Evolutionary conservation across 768 basidiomycete species (phyloP), one percentile per base, ranked within the genome.

Genomic region (Kwoniella mangroviensis): DNA sequence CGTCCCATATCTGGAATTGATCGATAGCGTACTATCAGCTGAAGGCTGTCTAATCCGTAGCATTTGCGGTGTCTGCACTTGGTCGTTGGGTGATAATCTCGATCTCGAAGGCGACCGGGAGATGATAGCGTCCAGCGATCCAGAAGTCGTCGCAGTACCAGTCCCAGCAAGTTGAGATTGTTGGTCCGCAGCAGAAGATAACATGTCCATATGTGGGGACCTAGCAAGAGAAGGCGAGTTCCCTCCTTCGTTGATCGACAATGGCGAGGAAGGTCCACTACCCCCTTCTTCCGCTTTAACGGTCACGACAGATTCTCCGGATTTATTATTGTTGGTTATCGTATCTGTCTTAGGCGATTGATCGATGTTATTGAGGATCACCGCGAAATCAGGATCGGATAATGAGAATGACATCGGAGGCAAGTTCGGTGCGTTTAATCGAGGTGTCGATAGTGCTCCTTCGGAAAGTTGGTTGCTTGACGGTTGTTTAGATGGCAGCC

Each of bases 371-470:
- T 79, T 80, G 28, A 82, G 69, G 19, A 83, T 77, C 9, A 79
- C 49, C n/a, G 80, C 80, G 77, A 98, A 94, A 80, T 96, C 94
- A 0, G 88, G 85, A 56, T 89, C 87, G 68, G 89, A 91, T 84
- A 96, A 87, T 17, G 94, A 95, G 81, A 96, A 91, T n/a, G 92
- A 89, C 77, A 96, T 94, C 0, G 92, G 92, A 2, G 93, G 93
- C 34, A 94, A 85, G 3, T 92, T 91, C 49, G 94, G 93, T 0
- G 92, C 91, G 59, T 93, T 92, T 80, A 91, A 91, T 28, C 75
- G 63, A 17, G 81, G 81, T 10, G 77, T 75, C 21, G 57, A 45
- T 49, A 60, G 13, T 9, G 70, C 64, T 17, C 51, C 52, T 28
- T 71, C 70, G 24, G 68, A 63, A 26, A 64, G 56, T 43, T 69